Evolutionary conservation across 1,284 basidiomycete genomes (phyloP).

Genomic region (Papiliotrema fonsecae): DNA sequence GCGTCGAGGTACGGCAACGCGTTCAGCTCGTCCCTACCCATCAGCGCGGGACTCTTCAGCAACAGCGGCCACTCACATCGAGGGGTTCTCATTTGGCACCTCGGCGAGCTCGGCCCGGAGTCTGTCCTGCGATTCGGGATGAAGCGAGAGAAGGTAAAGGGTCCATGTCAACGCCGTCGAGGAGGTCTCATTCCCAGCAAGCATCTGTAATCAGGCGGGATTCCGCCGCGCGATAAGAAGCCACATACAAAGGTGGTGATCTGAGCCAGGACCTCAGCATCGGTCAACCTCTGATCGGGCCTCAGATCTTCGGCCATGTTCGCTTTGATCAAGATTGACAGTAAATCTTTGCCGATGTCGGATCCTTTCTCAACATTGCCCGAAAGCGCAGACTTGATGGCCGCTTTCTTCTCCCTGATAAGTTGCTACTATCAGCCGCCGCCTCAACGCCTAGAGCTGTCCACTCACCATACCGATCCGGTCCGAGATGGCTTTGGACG

Average conservation of each 20-base stretch:
- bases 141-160: slow-evolving; percentile 59
- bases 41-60: background rate
- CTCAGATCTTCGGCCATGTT: slow-evolving; percentile 57
- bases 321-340: slow-evolving; percentile 53
- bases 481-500: slow-evolving; percentile 53
- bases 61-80: slow-evolving; percentile 13
- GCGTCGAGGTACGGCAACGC: slow-evolving; percentile 57
- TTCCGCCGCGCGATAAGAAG: background rate
- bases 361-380: slow-evolving; percentile 42
- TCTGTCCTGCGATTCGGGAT: slow-evolving; percentile 55
- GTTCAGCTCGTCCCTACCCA: slow-evolving; percentile 45
- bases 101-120: slow-evolving; percentile 56
- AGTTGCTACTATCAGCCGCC: slow-evolving; percentile 42
- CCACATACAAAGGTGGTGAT: slow-evolving; percentile 65
- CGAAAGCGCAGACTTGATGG: slow-evolving; percentile 25
- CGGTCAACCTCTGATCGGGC: slow-evolving; percentile 57
- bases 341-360: slow-evolving; percentile 51
- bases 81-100: slow-evolving; percentile 46
- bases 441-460: background rate
- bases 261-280: slow-evolving; percentile 65
- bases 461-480: slow-evolving; percentile 53
- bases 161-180: slow-evolving; percentile 68
- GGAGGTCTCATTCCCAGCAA: slow-evolving; percentile 69
- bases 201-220: slow-evolving; percentile 23
- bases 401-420: slow-evolving; percentile 54